These are phyloP conservation scores for Colletotrichum sp. DNA, from an alignment of 2,329 filamentous ascomycete species.

Conservation along the genomic window DNA sequence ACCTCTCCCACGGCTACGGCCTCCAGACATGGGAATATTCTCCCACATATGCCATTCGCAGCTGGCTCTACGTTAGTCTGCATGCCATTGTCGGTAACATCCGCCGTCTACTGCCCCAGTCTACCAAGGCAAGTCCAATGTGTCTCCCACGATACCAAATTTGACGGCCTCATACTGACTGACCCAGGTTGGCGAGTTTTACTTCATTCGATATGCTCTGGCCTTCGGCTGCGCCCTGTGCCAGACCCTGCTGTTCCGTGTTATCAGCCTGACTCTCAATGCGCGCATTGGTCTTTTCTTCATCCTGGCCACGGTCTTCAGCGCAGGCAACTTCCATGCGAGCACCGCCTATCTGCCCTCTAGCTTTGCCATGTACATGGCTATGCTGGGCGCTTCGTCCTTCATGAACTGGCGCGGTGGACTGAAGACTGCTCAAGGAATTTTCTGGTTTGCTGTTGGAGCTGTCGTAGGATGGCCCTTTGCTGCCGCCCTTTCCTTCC, in stretches of 20 bases:
- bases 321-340: constrained; percentile 92
- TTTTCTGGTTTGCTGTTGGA: constrained; percentile 89
- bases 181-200: constrained; percentile 74
- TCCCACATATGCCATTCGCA: constrained; percentile 90
- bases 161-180: too few species aligned
- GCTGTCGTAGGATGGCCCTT: constrained; percentile 95
- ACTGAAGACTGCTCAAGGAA: constrained; percentile 79
- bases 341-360: constrained; percentile 88
- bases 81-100: constrained; percentile 77
- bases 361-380: constrained; percentile 95
- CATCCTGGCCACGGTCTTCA: constrained; percentile 76
- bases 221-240: constrained; percentile 80
- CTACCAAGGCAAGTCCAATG: constrained; percentile 55
- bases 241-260: constrained; percentile 81
- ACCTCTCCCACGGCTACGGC: constrained; percentile 89
- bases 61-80: constrained; percentile 87
- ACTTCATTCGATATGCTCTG: constrained; percentile 78
- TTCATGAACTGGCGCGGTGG: constrained; percentile 92
- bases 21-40: constrained; percentile 99
- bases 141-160: too few species aligned
- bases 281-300: constrained; percentile 86
- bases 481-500: constrained; percentile 78
- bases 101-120: constrained; percentile 65
- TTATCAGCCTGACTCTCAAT: constrained; percentile 78
- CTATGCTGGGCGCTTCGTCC: constrained; percentile 82